Conservation (phyloP, 257 asterid species). For the Capsicum chinense region DNA sequence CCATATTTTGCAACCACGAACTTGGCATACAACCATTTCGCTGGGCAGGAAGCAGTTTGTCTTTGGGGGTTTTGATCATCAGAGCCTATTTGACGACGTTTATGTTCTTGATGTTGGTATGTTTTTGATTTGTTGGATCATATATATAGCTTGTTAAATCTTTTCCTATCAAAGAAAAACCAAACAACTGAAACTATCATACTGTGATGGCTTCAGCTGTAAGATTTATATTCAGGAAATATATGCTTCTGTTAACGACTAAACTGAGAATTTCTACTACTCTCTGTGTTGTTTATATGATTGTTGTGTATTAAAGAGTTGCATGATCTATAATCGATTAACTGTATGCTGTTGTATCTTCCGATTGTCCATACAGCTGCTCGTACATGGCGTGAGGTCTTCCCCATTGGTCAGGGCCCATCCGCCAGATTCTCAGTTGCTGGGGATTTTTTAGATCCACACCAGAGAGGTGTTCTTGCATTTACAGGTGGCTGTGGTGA, state of each 20-base stretch:
- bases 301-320: too few species aligned
- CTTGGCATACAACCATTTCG: constrained; percentile 88
- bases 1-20: constrained; percentile 90
- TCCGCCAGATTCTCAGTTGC: too few species aligned
- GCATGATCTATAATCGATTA: too few species aligned
- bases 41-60: constrained; percentile 80
- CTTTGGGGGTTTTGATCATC: constrained; percentile 95
- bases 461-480: too few species aligned
- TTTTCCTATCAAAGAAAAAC: not conserved
- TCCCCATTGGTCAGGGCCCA: too few species aligned
- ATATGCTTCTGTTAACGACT: not conserved
- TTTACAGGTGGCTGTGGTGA: too few species aligned
- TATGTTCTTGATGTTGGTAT: constrained; percentile 90
- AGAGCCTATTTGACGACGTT: constrained; percentile 81
- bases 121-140: constrained; percentile 30
- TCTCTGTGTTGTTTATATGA: too few species aligned
- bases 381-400: too few species aligned
- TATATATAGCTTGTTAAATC: not conserved
- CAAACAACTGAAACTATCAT: not conserved
- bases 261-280: too few species aligned
- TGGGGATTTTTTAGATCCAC: too few species aligned
- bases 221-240: not conserved
- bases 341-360: too few species aligned
- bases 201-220: constrained; percentile 5
- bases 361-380: too few species aligned